Evolutionary conservation across 495 filamentous ascomycete species (phyloP).

Genomic region (Penicillium lagena): DNA sequence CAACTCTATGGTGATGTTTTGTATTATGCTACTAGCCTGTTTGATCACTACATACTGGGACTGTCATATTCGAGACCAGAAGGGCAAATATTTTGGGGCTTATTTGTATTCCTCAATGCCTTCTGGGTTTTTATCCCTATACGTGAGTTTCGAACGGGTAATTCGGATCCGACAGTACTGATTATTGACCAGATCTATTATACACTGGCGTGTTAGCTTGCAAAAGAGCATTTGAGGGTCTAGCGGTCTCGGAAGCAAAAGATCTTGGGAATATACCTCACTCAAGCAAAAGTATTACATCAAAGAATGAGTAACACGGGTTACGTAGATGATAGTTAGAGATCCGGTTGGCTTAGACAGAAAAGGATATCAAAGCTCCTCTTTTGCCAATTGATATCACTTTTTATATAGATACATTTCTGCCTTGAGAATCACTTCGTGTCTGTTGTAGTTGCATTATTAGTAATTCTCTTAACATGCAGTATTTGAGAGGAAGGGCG

Average conservation of each 20-base stretch:
- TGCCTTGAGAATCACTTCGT: too few relatives aligned
- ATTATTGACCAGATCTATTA: neutral
- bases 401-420: too few relatives aligned
- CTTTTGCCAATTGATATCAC: too few relatives aligned
- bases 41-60: constrained; percentile 47
- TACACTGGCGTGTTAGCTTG: neutral
- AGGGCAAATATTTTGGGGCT: constrained; percentile 68
- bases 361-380: too few relatives aligned
- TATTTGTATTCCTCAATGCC: constrained; percentile 70
- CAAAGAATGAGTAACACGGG: neutral
- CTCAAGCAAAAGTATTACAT: neutral
- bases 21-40: constrained; percentile 70
- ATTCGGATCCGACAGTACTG: neutral
- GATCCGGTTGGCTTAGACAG: too few relatives aligned
- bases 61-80: constrained; percentile 64
- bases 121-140: constrained; percentile 70
- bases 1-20: constrained; percentile 78
- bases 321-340: neutral
- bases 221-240: neutral
- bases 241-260: neutral
- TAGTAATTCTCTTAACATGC: too few relatives aligned
- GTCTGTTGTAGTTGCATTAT: too few relatives aligned
- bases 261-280: neutral
- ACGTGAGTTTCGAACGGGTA: constrained; percentile 22
- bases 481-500: too few relatives aligned